Evolutionary conservation across 768 basidiomycete genomes (phyloP).

Genomic region (Podaxis sp.): DNA sequence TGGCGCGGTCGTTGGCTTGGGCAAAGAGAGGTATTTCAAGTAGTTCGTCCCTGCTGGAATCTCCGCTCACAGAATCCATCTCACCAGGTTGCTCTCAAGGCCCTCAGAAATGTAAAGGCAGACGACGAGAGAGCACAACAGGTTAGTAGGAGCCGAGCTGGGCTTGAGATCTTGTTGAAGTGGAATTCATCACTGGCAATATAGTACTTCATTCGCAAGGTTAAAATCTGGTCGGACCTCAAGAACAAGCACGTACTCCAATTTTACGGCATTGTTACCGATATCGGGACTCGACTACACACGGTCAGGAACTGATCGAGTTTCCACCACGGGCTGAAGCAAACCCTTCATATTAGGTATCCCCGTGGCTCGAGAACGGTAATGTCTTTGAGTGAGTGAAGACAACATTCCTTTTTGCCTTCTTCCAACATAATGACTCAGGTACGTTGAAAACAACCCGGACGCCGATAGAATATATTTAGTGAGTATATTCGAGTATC

Average conservation of each 20-base stretch:
- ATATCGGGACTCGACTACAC: constrained; percentile 48
- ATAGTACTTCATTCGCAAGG: constrained; percentile 57
- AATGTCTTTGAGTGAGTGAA: constrained; percentile 48
- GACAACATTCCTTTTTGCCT: not conserved
- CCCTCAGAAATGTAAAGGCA: constrained; percentile 44
- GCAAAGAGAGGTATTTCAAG: constrained; percentile 39
- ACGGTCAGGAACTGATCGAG: constrained; percentile 31
- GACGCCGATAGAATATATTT: constrained; percentile 39
- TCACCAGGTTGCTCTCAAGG: constrained; percentile 55
- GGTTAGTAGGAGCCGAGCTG: constrained; percentile 23
- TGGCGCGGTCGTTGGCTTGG: constrained; percentile 54
- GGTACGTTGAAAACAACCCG: constrained; percentile 37
- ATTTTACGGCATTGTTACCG: constrained; percentile 55
- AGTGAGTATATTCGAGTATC: constrained; percentile 28
- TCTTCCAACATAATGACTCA: constrained; percentile 19
- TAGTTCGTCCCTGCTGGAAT: not conserved
- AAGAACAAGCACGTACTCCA: constrained; percentile 49
- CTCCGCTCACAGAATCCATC: not conserved
- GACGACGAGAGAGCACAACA: constrained; percentile 40
- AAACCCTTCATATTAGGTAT: constrained; percentile 36
- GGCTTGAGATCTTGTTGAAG: not conserved
- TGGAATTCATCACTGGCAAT: not conserved
- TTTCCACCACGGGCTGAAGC: not conserved
- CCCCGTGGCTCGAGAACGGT: constrained; percentile 61
- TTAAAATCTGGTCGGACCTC: constrained; percentile 52